Conservation (phyloP, 2,329 filamentous ascomycete species). For the Rachicladosporium sp. region DNA sequence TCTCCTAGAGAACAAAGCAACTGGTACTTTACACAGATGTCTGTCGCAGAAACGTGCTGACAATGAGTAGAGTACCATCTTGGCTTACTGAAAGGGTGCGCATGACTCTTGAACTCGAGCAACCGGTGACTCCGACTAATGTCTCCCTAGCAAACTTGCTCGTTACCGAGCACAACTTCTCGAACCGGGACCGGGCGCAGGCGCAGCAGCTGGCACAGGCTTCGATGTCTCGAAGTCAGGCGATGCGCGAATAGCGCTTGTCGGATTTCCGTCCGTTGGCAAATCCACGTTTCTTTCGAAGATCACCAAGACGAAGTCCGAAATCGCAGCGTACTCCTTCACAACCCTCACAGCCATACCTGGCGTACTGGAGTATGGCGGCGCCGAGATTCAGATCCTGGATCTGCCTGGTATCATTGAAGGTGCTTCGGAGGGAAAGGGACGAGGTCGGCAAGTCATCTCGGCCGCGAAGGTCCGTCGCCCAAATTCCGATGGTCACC, state of each 20-base stretch:
- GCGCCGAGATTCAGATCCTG: slow-evolving; percentile 93
- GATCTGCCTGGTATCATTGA: slow-evolving; percentile 98
- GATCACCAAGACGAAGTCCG: slow-evolving; percentile 94
- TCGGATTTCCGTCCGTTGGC: slow-evolving; percentile 96
- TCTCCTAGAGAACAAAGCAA: slow-evolving; percentile 85
- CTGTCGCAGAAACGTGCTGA: slow-evolving; percentile 19
- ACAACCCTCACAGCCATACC: slow-evolving; percentile 96
- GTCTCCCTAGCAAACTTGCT: slow-evolving; percentile 66
- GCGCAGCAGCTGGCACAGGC: slow-evolving; percentile 65
- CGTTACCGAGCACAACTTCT: slow-evolving; percentile 87
- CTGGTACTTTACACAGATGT: slow-evolving; percentile 49
- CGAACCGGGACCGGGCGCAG: slow-evolving; percentile 71
- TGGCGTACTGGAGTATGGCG: slow-evolving; percentile 92
- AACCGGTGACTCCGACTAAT: slow-evolving; percentile 10
- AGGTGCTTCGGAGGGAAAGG: slow-evolving; percentile 89
- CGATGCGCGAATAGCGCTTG: slow-evolving; percentile 89
- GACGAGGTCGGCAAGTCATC: slow-evolving; percentile 89
- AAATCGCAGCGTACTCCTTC: slow-evolving; percentile 93
- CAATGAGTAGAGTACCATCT: slow-evolving; percentile 76
- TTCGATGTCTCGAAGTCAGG: slow-evolving; percentile 89
- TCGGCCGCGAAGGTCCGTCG: slow-evolving; percentile 66
- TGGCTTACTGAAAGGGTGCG: slow-evolving; percentile 89
- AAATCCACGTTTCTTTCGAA: slow-evolving; percentile 99
- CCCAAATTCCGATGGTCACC: not conserved
- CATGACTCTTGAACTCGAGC: slow-evolving; percentile 1